Evolutionary conservation across 495 filamentous ascomycete species (phyloP), one percentile per base, ranked within the genome.

Genomic region (Podospora australis): DNA sequence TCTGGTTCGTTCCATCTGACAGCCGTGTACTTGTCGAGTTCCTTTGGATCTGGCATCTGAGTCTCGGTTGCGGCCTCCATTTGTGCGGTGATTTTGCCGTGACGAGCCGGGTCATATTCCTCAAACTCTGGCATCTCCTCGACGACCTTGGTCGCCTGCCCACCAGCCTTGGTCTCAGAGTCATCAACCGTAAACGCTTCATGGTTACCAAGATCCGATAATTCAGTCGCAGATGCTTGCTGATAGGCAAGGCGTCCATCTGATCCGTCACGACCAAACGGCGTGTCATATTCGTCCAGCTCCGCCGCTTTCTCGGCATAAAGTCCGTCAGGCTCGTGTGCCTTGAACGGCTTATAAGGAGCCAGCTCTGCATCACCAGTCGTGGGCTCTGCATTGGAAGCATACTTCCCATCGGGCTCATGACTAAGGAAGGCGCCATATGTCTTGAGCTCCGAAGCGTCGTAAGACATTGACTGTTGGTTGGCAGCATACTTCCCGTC

Each of bases 161-260:
- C 26, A 6, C 43, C 16, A 1, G 32, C 25, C 8, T 39, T 49
- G 20, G 53, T 54, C 30, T 64, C 46, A 10, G 60, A 32, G 28
- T 70, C 66, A 11, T 64, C 56, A 16, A 64, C 59, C 26, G 40
- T 40, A 25, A 53, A 56, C 6, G 60, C 49, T 34, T 64, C 51
- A 41, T 70, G 69, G 38, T 67, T 62, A 19, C 60, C 46, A 17
- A 66, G 53, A 40, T 69, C 66, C 3, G 60, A 43, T 14, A 58
- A 62, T 17, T 65, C 57, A 2, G 36, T 46, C 1, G 42, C n/a
- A 7, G 50, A 6, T 6, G 64, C 52, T 9, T 53, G 46, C 17
- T 30, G 35, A 6, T 40, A 11, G 3, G 4, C 6, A 41, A 10
- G 8, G 10, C 45, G 39, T 6, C 49, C 49, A 26, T 46, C 41